Evolutionary conservation across 208 protist species (phyloP), one percentile per base, ranked within the genome.

Genomic region (Naegleria gruberi): DNA sequence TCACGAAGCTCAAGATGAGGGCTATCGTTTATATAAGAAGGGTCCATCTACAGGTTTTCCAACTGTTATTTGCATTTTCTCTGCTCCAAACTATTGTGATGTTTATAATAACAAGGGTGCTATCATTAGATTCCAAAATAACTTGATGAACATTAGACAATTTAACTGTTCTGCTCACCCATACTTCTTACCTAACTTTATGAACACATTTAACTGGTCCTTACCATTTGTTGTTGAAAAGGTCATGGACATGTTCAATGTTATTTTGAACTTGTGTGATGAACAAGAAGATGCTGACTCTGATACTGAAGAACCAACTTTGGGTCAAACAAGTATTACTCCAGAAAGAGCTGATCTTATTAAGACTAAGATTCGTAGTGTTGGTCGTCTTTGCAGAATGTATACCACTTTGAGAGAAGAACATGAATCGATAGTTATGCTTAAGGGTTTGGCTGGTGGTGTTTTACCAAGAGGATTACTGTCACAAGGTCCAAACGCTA

Each of bases 21-120:
- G 97, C n/a, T 99, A 98, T 92, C 94, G 97, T 91, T 98, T 99
- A 93, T 98, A 99, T 92, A 94, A 95, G 30, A 98, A 98, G 91
- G 94, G 93, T 89, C 81, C 92, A 41, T 81, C 83, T 3, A 97
- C 94, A 8, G 96, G 96, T 57, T 99, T 99, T 92, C 98, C 98
- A 40, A 96, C 96, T 37, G 96, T 99, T 30, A 99, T 99, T 90
- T 99, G 97, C 37, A 97, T 99, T 83, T 99, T 99, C 92, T 98
- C 97, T 40, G 98, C 98, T 3, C 98, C 98, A 8, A 99, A 99
- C 93, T 99, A 99, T 93, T 98, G 98, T 89, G 98, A 99, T 92
- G 95, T 97, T 86, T 99, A 99, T 94, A 96, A 98, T 90, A 99
- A 99, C 96, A 99, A 99, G 91, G 98, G 95, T 12, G 97, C 97